Percentiles rank a stretch among this genome's conserved stretches.
Evolutionary conservation across 2,329 filamentous ascomycete species (phyloP).

Genomic region (Sphaerulina vaccinii): DNA sequence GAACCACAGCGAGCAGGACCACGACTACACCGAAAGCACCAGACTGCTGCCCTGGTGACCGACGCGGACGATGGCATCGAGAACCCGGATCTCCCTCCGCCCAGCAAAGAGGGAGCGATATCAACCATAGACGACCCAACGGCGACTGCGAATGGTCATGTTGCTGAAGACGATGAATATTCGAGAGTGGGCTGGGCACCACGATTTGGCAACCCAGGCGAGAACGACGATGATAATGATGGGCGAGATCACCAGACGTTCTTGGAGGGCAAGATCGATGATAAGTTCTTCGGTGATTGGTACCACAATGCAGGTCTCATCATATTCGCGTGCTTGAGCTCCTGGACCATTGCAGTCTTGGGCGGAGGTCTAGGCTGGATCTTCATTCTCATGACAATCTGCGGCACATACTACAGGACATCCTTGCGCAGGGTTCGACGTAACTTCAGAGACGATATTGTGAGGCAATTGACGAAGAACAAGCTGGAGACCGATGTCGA

Average conservation of each 20-base stretch:
- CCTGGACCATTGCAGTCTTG: constrained; percentile 85
- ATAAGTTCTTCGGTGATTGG: constrained; percentile 95
- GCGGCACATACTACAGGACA: constrained; percentile 94
- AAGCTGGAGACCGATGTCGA: constrained; percentile 87
- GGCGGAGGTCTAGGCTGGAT: constrained; percentile 93
- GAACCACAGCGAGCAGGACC: constrained; percentile 26
- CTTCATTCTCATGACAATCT: constrained; percentile 86
- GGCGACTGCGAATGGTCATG: constrained; percentile 46
- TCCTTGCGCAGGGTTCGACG: constrained; percentile 89
- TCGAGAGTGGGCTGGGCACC: constrained; percentile 80
- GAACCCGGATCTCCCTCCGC: constrained; percentile 73
- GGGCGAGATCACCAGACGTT: constrained; percentile 85
- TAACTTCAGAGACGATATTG: constrained; percentile 93
- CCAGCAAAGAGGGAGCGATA: constrained; percentile 68
- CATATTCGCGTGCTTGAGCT: constrained; percentile 83
- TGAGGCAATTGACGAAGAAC: constrained; percentile 82
- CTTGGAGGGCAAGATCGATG: constrained; percentile 78
- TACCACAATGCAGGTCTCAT: constrained; percentile 97
- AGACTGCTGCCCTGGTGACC: constrained; percentile 70
- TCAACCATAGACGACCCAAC: constrained; percentile 53
- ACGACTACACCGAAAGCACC: constrained; percentile 50
- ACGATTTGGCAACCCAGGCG: constrained; percentile 69
- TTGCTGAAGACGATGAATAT: constrained; percentile 50
- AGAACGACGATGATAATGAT: constrained; percentile 56
- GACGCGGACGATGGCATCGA: constrained; percentile 72